Conservation (phyloP, 208 protist species). For the Tritrichomonas foetus region DNA sequence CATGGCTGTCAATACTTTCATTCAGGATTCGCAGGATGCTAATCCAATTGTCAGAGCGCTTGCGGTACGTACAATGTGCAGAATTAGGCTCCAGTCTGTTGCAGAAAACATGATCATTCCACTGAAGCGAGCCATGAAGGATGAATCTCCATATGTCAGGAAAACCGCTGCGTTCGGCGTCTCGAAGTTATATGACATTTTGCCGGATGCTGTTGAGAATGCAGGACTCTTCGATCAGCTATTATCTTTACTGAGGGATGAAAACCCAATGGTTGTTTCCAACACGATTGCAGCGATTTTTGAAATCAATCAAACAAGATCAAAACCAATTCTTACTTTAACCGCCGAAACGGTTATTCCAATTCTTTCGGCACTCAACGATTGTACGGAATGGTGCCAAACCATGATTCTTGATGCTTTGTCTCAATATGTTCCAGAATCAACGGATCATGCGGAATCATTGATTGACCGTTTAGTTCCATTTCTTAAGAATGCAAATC, state of each 20-base stretch:
- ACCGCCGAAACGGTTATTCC: conserved; percentile 72
- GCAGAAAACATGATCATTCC: neutral
- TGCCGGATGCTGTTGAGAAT: conserved; percentile 72
- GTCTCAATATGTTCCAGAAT: conserved; percentile 54
- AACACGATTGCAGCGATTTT: conserved; percentile 82
- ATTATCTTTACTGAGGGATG: conserved; percentile 77
- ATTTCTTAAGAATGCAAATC: conserved; percentile 89
- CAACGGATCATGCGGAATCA: conserved; percentile 65
- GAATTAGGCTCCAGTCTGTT: neutral
- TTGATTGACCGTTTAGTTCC: conserved; percentile 83
- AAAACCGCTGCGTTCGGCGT: conserved; percentile 90
- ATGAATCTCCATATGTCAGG: conserved; percentile 62
- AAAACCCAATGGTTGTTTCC: conserved; percentile 85
- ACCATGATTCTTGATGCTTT: conserved; percentile 92
- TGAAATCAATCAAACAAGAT: conserved; percentile 75
- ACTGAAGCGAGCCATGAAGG: neutral
- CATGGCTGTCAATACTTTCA: neutral
- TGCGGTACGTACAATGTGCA: neutral
- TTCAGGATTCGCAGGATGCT: neutral
- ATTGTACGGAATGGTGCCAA: conserved; percentile 95
- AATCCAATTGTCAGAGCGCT: neutral
- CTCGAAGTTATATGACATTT: conserved; percentile 89
- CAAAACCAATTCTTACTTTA: conserved; percentile 62
- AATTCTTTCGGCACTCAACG: conserved; percentile 82
- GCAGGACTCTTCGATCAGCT: conserved; percentile 68